Percentiles rank a stretch among this genome's conserved stretches.
These are phyloP conservation scores for Lodderomyces metapsilosis DNA, from an alignment of 1,139 yeast species.

Conservation along the genomic window DNA sequence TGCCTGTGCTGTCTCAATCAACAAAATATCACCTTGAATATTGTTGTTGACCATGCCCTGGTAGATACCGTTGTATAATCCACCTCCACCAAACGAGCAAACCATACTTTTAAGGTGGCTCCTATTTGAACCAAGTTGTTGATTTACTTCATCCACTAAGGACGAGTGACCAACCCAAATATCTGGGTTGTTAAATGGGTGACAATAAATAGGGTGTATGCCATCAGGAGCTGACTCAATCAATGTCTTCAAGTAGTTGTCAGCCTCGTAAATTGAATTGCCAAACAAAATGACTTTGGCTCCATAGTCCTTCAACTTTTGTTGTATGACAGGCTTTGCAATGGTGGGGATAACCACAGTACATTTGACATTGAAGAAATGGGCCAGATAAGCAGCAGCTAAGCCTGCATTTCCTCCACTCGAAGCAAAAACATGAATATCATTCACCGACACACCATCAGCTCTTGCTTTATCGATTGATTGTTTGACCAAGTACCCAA, in stretches of 20 bases:
- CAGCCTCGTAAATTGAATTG: constrained; percentile 66
- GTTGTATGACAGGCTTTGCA: constrained; percentile 33
- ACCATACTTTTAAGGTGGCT: constrained; percentile 54
- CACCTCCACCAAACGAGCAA: constrained; percentile 77
- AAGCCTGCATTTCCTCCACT: constrained; percentile 82
- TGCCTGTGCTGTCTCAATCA: constrained; percentile 61
- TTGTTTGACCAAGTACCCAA: constrained; percentile 46
- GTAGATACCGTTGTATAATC: constrained; percentile 63
- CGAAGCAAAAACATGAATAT: constrained; percentile 55
- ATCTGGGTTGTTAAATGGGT: constrained; percentile 63
- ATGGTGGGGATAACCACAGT: constrained; percentile 64
- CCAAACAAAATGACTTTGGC: constrained; percentile 59
- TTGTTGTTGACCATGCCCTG: constrained; percentile 48
- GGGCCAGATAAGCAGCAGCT: constrained; percentile 67
- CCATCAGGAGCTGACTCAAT: constrained; percentile 30
- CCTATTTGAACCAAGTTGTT: constrained; percentile 32
- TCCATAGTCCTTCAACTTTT: constrained; percentile 40
- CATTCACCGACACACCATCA: constrained; percentile 18
- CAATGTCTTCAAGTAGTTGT: constrained; percentile 40
- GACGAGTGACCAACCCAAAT: constrained; percentile 71
- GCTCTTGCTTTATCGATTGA: constrained; percentile 19
- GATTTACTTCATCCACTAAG: constrained; percentile 55
- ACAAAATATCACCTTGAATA: constrained; percentile 46
- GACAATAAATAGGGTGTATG: constrained; percentile 55
- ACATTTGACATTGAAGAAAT: constrained; percentile 45